Conservation (phyloP, 495 filamentous ascomycete genomes). For the Xylaria intraflava region DNA sequence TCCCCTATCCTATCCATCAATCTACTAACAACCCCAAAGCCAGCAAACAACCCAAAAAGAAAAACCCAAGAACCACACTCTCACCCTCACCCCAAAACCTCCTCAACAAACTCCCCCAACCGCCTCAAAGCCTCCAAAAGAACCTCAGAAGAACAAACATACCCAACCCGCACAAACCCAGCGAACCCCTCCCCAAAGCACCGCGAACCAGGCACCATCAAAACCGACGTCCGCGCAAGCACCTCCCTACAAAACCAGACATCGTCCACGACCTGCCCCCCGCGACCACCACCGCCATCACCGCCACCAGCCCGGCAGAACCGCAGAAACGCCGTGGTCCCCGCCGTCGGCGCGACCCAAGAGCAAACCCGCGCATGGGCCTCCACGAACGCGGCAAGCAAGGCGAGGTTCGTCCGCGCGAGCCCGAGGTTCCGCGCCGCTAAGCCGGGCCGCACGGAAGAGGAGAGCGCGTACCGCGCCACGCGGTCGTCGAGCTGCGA, state of each 20-base stretch:
- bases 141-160: constrained; percentile 64
- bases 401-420: constrained; percentile 60
- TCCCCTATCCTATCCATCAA: too few species aligned
- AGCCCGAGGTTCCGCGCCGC: constrained; percentile 63
- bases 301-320: too few species aligned
- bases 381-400: constrained; percentile 63
- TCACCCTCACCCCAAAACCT: constrained; percentile 12
- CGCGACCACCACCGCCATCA: too few species aligned
- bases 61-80: too few species aligned
- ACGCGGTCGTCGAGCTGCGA: constrained; percentile 75
- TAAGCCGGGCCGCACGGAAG: constrained; percentile 57
- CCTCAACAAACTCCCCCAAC: constrained; percentile 53
- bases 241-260: constrained; percentile 64
- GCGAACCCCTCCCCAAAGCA: constrained; percentile 72
- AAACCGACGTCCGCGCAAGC: constrained; percentile 63
- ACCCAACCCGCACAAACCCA: constrained; percentile 77
- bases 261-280: constrained; percentile 65
- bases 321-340: constrained; percentile 75
- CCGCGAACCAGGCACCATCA: constrained; percentile 67
- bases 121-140: constrained; percentile 59
- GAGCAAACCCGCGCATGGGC: constrained; percentile 54
- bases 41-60: too few species aligned
- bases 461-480: constrained; percentile 64
- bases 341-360: constrained; percentile 69
- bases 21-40: too few species aligned